phyloP scores from a whole-genome alignment of 2,329 filamentous ascomycete species.

The Stylonectria norvegica region DNA sequence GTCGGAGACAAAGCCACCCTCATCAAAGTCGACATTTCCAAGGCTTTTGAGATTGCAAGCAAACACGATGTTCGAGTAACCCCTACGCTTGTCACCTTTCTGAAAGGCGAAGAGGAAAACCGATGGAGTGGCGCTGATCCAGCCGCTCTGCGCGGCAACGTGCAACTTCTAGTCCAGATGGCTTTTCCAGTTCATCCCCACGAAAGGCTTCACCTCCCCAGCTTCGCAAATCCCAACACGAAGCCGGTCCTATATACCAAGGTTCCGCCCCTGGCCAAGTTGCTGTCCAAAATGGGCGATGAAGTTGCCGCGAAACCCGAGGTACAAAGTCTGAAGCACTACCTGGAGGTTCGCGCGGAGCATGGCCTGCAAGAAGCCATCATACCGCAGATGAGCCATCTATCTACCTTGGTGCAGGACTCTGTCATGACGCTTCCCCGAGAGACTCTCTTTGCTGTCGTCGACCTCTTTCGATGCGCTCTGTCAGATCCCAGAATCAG shows the following conservation, averaged over 20 bases:
- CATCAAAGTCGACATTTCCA: slow-evolving; percentile 78
- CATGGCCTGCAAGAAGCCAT: slow-evolving; percentile 61
- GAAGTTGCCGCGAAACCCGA: slow-evolving; percentile 53
- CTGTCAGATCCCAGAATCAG: slow-evolving; percentile 76
- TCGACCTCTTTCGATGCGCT: slow-evolving; percentile 80
- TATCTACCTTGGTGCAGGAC: slow-evolving; percentile 59
- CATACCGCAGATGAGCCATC: slow-evolving; percentile 65
- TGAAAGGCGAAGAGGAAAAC: slow-evolving; percentile 71
- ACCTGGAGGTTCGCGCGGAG: slow-evolving; percentile 61
- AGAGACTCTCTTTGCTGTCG: slow-evolving; percentile 70
- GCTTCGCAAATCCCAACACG: slow-evolving; percentile 59
- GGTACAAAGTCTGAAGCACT: slow-evolving; percentile 63
- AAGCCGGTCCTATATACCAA: slow-evolving; percentile 73
- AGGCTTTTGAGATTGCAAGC: slow-evolving; percentile 59
- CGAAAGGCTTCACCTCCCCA: slow-evolving; percentile 65
- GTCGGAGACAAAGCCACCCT: slow-evolving; percentile 64
- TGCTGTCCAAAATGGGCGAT: slow-evolving; percentile 72
- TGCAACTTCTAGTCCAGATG: slow-evolving; percentile 71
- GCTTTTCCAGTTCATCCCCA: slow-evolving; percentile 76
- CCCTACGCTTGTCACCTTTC: slow-evolving; percentile 84
- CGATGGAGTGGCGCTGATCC: slow-evolving; percentile 78
- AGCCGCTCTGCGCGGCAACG: slow-evolving; percentile 63
- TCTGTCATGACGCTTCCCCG: slow-evolving; percentile 54
- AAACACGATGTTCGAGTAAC: slow-evolving; percentile 71
- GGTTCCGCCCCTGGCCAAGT: slow-evolving; percentile 76